These are phyloP conservation scores for Ilyonectria mors-panacis DNA, from an alignment of 2,329 filamentous ascomycete genomes.

Conservation along the genomic window DNA sequence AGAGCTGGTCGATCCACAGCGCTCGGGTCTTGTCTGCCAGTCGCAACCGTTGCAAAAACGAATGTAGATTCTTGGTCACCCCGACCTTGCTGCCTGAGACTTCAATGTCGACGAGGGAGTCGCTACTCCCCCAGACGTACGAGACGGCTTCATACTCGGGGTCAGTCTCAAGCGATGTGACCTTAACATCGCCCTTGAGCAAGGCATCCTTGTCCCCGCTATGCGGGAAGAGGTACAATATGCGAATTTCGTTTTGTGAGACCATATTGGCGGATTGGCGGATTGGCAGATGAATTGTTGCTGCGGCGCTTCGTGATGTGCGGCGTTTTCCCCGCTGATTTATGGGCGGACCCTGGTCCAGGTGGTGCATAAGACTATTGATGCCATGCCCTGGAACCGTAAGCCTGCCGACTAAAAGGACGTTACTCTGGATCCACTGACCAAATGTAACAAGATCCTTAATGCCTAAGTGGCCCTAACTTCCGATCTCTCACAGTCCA, in stretches of 20 bases:
- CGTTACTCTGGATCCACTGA: not conserved
- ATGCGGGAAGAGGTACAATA: constrained; percentile 20
- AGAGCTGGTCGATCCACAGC: constrained; percentile 33
- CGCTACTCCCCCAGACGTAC: constrained; percentile 28
- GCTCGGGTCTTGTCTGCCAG: constrained; percentile 5
- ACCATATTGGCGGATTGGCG: constrained; percentile 3
- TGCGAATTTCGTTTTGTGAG: constrained; percentile 16
- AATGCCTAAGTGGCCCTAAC: not conserved
- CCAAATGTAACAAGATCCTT: not conserved
- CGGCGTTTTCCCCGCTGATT: not conserved
- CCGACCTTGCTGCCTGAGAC: constrained; percentile 25
- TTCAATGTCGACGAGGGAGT: constrained; percentile 13
- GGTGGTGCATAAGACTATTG: not conserved
- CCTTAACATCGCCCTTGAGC: constrained; percentile 7
- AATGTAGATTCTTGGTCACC: constrained; percentile 26
- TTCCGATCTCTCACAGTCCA: not conserved
- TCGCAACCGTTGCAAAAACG: constrained; percentile 16
- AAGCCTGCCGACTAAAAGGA: not conserved
- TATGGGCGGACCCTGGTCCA: not conserved
- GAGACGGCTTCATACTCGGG: constrained; percentile 30
- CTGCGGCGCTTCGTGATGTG: not conserved
- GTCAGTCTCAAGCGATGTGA: constrained; percentile 11
- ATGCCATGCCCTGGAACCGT: not conserved
- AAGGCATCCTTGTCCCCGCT: constrained; percentile 2
- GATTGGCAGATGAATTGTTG: not conserved